phyloP scores from a whole-genome alignment of 805 yeast genomes.

The Yamadazyma paraphyllophila region DNA sequence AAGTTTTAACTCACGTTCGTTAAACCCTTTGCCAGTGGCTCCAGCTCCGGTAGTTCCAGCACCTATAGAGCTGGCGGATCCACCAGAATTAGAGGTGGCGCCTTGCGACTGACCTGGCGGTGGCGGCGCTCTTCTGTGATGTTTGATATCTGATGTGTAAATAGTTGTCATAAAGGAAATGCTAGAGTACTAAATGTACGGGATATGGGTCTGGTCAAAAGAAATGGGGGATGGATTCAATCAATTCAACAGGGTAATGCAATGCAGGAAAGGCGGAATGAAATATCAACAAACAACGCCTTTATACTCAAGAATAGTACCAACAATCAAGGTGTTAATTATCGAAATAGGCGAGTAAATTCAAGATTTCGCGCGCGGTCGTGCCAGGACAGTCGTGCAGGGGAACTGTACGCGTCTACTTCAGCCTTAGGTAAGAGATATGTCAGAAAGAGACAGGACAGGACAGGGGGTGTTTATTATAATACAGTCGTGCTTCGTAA shows the following conservation, averaged over 20 bases:
- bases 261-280: too few species aligned
- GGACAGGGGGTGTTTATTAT: neutral
- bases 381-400: too few species aligned
- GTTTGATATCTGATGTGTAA: conserved; percentile 39
- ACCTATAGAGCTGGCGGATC: neutral
- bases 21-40: neutral
- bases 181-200: too few species aligned
- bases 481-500: neutral
- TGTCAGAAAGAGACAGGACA: neutral
- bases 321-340: neutral
- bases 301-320: too few species aligned
- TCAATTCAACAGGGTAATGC: too few species aligned
- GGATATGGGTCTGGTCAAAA: too few species aligned
- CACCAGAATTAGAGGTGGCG: neutral
- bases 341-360: neutral
- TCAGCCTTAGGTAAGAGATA: neutral
- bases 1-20: conserved; percentile 5
- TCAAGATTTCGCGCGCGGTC: neutral
- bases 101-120: conserved; percentile 27
- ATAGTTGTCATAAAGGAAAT: conserved; percentile 32
- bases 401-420: neutral
- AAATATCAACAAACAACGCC: too few species aligned
- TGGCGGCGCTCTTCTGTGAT: conserved; percentile 45
- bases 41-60: neutral
- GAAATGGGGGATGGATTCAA: too few species aligned